These are phyloP conservation scores for Leccinum obscurum DNA, from an alignment of 768 basidiomycete genomes.

Conservation along the genomic window DNA sequence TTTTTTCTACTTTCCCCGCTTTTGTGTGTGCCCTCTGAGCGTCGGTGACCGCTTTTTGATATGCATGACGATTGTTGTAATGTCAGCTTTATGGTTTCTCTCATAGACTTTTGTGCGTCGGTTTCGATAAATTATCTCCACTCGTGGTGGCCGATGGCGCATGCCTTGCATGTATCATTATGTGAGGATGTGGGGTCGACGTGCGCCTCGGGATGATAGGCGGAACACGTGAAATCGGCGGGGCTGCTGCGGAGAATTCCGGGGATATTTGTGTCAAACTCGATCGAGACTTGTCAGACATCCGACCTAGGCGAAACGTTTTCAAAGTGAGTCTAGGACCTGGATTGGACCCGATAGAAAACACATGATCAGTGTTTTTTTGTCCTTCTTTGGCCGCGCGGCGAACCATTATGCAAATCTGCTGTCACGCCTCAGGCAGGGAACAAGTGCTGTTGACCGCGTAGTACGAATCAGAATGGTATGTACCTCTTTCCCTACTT, in stretches of 20 bases:
- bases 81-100: slow-evolving; percentile 21
- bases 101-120: slow-evolving; percentile 23
- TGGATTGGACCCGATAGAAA: too few species aligned
- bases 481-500: neutral
- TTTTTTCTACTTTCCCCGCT: neutral
- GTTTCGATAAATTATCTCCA: slow-evolving; percentile 8
- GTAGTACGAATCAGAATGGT: too few species aligned
- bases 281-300: too few species aligned
- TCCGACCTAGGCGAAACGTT: too few species aligned
- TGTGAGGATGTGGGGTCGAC: neutral
- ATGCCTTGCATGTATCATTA: neutral
- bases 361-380: too few species aligned
- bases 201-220: neutral
- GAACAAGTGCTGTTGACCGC: too few species aligned
- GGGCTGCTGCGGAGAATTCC: too few species aligned
- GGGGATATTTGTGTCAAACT: too few species aligned
- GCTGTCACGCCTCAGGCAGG: too few species aligned
- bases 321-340: too few species aligned
- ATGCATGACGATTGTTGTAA: slow-evolving; percentile 23
- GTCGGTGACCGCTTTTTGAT: slow-evolving; percentile 14
- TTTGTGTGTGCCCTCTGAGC: slow-evolving; percentile 1
- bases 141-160: neutral
- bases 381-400: too few species aligned
- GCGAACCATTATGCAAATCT: too few species aligned
- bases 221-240: slow-evolving; percentile 1